phyloP scores from a whole-genome alignment of 768 basidiomycete genomes.

The Boletus fagicola region DNA sequence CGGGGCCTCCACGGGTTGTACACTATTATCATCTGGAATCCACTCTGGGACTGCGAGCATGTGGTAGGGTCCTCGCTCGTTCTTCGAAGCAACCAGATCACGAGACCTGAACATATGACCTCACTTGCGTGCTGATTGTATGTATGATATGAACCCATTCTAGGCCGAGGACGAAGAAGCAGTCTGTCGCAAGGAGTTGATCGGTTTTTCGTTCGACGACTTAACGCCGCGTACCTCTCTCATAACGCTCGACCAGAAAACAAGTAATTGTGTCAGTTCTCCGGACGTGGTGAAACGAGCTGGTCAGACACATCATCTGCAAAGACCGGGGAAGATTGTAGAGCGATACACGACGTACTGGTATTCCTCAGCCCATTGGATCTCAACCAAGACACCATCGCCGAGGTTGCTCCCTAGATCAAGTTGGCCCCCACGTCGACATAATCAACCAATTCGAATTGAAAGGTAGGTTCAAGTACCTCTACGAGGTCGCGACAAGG shows the following conservation, averaged over 20 bases:
- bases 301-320: neutral
- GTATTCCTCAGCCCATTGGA: neutral
- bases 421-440: neutral
- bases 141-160: no score
- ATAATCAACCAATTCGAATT: neutral
- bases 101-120: neutral
- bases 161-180: neutral
- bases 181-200: neutral
- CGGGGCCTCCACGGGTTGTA: no score
- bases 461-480: neutral
- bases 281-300: constrained; percentile 17
- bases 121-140: neutral
- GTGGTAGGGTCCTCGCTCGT: neutral
- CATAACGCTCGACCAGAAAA: constrained; percentile 1
- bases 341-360: neutral
- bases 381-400: neutral
- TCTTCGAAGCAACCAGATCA: neutral
- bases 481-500: neutral
- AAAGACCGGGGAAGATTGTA: neutral
- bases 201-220: neutral
- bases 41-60: no score
- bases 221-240: constrained; percentile 10
- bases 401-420: neutral
- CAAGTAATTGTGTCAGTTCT: neutral
- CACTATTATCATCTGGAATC: no score